Evolutionary conservation across 805 yeast species (phyloP), one percentile per base, ranked within the genome.

Genomic region (Starmera amethionina): DNA sequence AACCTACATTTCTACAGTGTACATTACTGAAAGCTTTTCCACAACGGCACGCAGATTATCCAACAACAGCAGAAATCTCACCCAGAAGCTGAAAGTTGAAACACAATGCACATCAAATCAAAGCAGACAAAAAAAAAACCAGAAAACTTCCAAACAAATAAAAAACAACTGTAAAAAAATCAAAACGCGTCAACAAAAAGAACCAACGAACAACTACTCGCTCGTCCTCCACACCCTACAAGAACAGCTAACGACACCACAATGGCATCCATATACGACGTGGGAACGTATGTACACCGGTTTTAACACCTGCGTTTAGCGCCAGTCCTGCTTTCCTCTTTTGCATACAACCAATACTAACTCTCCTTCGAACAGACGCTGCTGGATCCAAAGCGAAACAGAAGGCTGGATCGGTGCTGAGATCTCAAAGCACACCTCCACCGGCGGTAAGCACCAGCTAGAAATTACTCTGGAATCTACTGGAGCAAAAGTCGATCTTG

Each of bases 401-500:
- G 66, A 70, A 45, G 90, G 89, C 8, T 82, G 89, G 87, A 61
- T 79, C 10, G 88, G 86, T 22, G 81, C 77, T 33, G 78, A 76
- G 43, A 78, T 82, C 37, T 64, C 68, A 15, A 67, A 66, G 40
- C 65, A 66, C 39, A 63, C 67, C 12, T 57, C 65, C 10, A 60
- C 60, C 28, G 68, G 64, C 40, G 63, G 63, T 38, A 72, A 71
- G 42, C 68, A 70, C 48, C 63, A 62, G 33, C 54, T 82, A 44
- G 75, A 70, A 47, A 62, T 82, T 40, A 67, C 65, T 11, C 52
- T 73, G 11, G 89, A 81, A 45, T 58, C 65, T 39, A 75, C 74
- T 5, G 62, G 60, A 34, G 63, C 65, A 2, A 63, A 73, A 34
- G 38, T 52, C n/a, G 65, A 69, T 10, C 60, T 80, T 14, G 77